Percentiles rank a stretch among this genome's conserved stretches.
These are phyloP conservation scores for Asterophora lycoperdoides DNA, from an alignment of 768 basidiomycete species.

Conservation along the genomic window DNA sequence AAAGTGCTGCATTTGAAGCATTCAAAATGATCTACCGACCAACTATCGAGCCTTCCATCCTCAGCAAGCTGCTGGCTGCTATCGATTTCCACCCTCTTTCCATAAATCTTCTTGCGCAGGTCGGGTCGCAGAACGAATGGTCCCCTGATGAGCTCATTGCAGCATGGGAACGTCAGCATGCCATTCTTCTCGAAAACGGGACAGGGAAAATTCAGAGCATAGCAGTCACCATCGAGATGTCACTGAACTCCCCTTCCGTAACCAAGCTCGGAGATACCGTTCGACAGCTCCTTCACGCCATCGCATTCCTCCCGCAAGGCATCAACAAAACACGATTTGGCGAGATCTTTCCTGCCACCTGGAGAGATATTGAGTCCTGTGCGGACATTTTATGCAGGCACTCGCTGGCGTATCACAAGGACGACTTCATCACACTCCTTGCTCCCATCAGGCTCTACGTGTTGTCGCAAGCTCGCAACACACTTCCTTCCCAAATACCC, in stretches of 20 bases:
- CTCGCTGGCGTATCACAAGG: slow-evolving; percentile 7
- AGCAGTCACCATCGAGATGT: slow-evolving; percentile 7
- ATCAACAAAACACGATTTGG: neutral
- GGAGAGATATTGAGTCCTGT: neutral
- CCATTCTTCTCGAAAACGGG: slow-evolving; percentile 6
- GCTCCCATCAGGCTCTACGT: slow-evolving; percentile 16
- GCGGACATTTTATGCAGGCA: slow-evolving; percentile 6
- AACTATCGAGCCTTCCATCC: neutral
- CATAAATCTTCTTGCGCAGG: slow-evolving; percentile 15
- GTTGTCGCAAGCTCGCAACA: neutral
- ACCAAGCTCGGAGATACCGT: neutral
- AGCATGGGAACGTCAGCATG: slow-evolving; percentile 10
- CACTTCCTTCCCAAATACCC: neutral
- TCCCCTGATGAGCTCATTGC: slow-evolving; percentile 4
- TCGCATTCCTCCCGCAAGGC: slow-evolving; percentile 14
- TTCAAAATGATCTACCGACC: slow-evolving; percentile 4
- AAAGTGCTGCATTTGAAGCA: slow-evolving; percentile 4
- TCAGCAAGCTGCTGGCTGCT: slow-evolving; percentile 6
- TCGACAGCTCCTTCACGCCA: slow-evolving; percentile 1
- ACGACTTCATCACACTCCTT: slow-evolving; percentile 9
- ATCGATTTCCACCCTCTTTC: slow-evolving; percentile 17
- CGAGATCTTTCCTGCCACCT: slow-evolving; percentile 1
- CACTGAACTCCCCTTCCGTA: slow-evolving; percentile 12
- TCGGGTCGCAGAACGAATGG: slow-evolving; percentile 14
- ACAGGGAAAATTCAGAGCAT: slow-evolving; percentile 10